Percentiles rank a stretch among this genome's conserved stretches.
Conservation (phyloP, 352 stramenopile genomes). For the Pythium angustatum region DNA sequence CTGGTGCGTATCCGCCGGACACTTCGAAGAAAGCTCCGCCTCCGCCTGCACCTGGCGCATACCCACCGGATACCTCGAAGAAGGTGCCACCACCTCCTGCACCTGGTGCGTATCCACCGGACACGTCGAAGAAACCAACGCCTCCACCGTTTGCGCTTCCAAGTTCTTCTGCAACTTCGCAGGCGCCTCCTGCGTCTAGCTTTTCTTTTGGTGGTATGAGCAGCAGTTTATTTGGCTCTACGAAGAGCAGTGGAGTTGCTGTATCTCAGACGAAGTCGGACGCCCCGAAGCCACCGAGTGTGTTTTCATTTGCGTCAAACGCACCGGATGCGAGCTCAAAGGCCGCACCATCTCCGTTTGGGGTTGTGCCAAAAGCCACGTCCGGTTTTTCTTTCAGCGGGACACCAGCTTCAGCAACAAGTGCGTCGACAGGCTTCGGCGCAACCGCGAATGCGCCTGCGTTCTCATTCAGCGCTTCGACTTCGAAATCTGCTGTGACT, state of each 20-base stretch:
- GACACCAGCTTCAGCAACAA: background rate
- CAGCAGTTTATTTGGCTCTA: conserved; percentile 5
- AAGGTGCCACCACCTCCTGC: conserved; percentile 7
- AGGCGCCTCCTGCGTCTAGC: background rate
- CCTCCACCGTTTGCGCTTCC: background rate
- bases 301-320: conserved; percentile 12
- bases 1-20: conserved; percentile 4
- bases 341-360: conserved; percentile 28
- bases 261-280: background rate
- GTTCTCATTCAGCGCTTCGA: conserved; percentile 7
- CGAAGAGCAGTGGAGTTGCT: background rate
- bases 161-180: background rate
- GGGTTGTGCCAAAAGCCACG: conserved; percentile 28
- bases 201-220: conserved; percentile 22
- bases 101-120: conserved; percentile 19
- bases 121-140: conserved; percentile 20
- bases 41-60: conserved; percentile 16
- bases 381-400: conserved; percentile 4
- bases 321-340: conserved; percentile 17
- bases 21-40: conserved; percentile 8
- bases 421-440: background rate
- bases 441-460: background rate
- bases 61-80: conserved; percentile 34
- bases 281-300: conserved; percentile 8
- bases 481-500: background rate